phyloP scores from a whole-genome alignment of 2,329 filamentous ascomycete genomes.

The Incumbomyces lentus region DNA sequence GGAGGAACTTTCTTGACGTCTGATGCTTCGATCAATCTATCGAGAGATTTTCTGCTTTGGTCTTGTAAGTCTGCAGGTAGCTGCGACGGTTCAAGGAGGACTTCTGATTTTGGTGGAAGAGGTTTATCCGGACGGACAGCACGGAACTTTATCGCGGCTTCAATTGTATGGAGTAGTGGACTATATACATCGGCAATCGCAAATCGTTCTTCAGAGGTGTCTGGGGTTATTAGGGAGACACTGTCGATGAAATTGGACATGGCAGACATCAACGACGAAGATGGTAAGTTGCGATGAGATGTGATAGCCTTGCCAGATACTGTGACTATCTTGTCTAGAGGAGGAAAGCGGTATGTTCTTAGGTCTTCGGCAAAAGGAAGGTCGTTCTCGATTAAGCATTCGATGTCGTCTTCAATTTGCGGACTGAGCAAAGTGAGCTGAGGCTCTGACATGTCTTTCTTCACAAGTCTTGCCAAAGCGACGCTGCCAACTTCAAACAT shows the following conservation, averaged over 20 bases:
- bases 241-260: slow-evolving; percentile 89
- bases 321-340: slow-evolving; percentile 76
- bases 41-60: slow-evolving; percentile 47
- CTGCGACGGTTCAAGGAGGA: slow-evolving; percentile 61
- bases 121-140: slow-evolving; percentile 62
- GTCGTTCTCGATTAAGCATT: slow-evolving; percentile 81
- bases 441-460: slow-evolving; percentile 73
- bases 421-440: slow-evolving; percentile 69
- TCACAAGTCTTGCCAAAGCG: slow-evolving; percentile 73
- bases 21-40: slow-evolving; percentile 56
- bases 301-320: slow-evolving; percentile 71
- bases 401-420: slow-evolving; percentile 64
- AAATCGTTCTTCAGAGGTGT: slow-evolving; percentile 71
- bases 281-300: slow-evolving; percentile 75
- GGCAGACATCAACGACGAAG: slow-evolving; percentile 58
- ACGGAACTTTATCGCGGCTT: slow-evolving; percentile 71
- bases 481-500: slow-evolving; percentile 76
- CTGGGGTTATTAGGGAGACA: slow-evolving; percentile 72
- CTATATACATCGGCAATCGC: slow-evolving; percentile 73
- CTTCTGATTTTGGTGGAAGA: slow-evolving; percentile 51
- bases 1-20: slow-evolving; percentile 83
- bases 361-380: slow-evolving; percentile 90
- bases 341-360: slow-evolving; percentile 80
- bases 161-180: slow-evolving; percentile 77
- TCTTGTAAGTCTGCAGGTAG: slow-evolving; percentile 59